Evolutionary conservation across 148 eudicot genomes (phyloP).

Genomic region (Amaranthus cruentus): DNA sequence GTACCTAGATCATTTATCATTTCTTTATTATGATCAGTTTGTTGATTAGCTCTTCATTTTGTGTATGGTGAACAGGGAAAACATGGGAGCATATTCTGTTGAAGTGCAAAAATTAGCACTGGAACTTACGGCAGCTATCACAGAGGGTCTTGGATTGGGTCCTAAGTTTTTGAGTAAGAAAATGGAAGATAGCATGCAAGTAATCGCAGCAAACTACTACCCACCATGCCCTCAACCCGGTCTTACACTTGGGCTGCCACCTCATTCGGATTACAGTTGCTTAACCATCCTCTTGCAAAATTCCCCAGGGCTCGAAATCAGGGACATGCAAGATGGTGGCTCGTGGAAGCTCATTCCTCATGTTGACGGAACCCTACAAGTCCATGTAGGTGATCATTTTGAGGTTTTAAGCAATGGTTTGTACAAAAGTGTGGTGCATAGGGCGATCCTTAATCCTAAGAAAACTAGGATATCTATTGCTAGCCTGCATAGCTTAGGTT

Average conservation of each 20-base stretch:
- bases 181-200: slow-evolving; percentile 49
- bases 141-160: slow-evolving; percentile 51
- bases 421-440: slow-evolving; percentile 53
- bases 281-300: slow-evolving; percentile 50
- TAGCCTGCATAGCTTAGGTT: slow-evolving; percentile 54
- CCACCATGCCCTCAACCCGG: slow-evolving; percentile 54
- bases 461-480: slow-evolving; percentile 55
- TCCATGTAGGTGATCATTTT: slow-evolving; percentile 52
- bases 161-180: slow-evolving; percentile 21
- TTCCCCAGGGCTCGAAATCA: slow-evolving; percentile 42
- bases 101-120: slow-evolving; percentile 34
- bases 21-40: neutral
- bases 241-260: slow-evolving; percentile 53
- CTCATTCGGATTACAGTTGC: slow-evolving; percentile 59
- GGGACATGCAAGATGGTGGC: slow-evolving; percentile 32
- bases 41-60: neutral
- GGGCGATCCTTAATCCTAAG: slow-evolving; percentile 37
- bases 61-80: slow-evolving; percentile 29
- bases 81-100: slow-evolving; percentile 37
- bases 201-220: slow-evolving; percentile 47
- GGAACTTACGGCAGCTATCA: slow-evolving; percentile 33
- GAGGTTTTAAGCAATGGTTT: slow-evolving; percentile 62
- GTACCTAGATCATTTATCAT: too few species aligned
- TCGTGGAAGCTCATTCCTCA: slow-evolving; percentile 41
- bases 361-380: slow-evolving; percentile 39